These are phyloP conservation scores for Phyllosticta paracitricarpa DNA, from an alignment of 2,329 filamentous ascomycete species.

Conservation along the genomic window DNA sequence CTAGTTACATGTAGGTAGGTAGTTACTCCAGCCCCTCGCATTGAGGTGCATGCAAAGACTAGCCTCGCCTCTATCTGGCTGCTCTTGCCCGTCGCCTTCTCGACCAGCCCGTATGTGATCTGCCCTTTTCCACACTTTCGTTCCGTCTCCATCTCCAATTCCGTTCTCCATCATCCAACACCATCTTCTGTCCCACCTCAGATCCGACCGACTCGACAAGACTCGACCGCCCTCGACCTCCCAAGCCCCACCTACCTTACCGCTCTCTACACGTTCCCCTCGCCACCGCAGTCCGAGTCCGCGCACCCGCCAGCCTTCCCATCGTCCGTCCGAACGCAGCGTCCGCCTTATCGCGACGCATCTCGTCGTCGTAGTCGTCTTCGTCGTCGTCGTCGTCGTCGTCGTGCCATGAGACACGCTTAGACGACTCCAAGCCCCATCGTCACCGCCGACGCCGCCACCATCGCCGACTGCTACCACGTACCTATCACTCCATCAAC, in stretches of 20 bases:
- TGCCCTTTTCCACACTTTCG: background rate
- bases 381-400: background rate
- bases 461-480: background rate
- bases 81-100: background rate
- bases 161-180: background rate
- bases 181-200: background rate
- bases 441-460: background rate
- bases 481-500: background rate
- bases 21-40: background rate
- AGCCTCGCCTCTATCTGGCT: background rate
- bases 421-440: conserved; percentile 5
- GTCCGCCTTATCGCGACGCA: background rate
- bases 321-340: background rate
- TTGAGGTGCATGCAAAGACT: background rate
- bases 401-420: conserved; percentile 9
- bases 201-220: too few species aligned
- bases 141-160: background rate
- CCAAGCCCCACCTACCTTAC: background rate
- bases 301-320: background rate
- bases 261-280: background rate
- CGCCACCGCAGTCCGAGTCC: background rate
- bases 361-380: background rate
- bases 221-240: too few species aligned
- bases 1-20: background rate
- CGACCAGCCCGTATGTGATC: background rate